Base-by-base conservation (phyloP, 1,284 basidiomycete genomes). In the Tetrapyrgos nigripes region DNA sequence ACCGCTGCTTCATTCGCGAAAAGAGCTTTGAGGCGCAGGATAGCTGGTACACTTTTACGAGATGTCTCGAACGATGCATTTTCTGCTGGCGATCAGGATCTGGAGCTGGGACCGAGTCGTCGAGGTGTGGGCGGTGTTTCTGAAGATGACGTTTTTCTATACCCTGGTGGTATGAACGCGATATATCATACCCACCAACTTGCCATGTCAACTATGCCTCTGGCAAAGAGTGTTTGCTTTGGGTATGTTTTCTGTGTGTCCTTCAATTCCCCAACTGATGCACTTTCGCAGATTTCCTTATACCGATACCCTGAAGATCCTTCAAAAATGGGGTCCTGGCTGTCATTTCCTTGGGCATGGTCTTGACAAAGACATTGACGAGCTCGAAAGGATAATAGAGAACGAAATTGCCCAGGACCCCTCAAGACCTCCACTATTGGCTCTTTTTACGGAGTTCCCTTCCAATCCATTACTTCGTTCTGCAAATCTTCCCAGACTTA, bases 291-390 rank as follows among this genome's bases (percentile, higher is more conserved):
- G 96, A 19, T 99, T 99, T 75, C 93, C 96, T 0, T 99, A 98
- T 74, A 94, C 90, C 9, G 97, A 99, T 73, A 98, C 97, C n/a
- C 84, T 98, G 61, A 99, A 99, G 76, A 87, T 97, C 45, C 80
- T 99, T 3, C 82, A 97, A 66, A 98, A 99, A 75, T 99, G 96
- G 94, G 97, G 97, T 1, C 93, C 93, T 1, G 97, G 97, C 0
- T 95, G 91, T 66, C 83, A 94, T 73, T 97, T 98, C 79, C 85
- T 93, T 59, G 97, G 96, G 2, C 80, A 87, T 61, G 97, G 97
- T 1, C 76, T 89, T 4, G 87, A 92, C 59, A 72, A 80, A 3
- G 94, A 97, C 60, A 83, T 98, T 17, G 87, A 90, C 62, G 79
- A 83, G 43, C 80, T 98, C 0, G 91, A 94, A 63, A 69, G 66